These are phyloP conservation scores for Populus trichocarpa DNA, from an alignment of 441 rosid genomes.

Conservation along the genomic window DNA sequence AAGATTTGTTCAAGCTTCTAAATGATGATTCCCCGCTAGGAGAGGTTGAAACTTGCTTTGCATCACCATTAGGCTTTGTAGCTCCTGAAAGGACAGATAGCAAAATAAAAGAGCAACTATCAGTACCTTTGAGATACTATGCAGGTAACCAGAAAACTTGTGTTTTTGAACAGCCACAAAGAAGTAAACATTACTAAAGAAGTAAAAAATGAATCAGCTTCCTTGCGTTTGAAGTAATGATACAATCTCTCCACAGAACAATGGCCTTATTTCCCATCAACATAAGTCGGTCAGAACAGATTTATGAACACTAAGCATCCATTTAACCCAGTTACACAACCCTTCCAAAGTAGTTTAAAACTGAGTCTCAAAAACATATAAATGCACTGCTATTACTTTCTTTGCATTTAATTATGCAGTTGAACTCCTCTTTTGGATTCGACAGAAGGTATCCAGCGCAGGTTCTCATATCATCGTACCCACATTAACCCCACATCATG, in stretches of 20 bases:
- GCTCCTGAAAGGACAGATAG: constrained; percentile 27
- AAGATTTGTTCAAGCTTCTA: constrained; percentile 24
- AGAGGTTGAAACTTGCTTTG: constrained; percentile 15
- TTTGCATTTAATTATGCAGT: too few species aligned
- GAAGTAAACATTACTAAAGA: background rate
- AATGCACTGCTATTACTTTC: background rate
- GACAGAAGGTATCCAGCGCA: background rate
- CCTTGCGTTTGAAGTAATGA: background rate
- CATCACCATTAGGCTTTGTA: constrained; percentile 18
- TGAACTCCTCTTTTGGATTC: background rate
- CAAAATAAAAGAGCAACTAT: background rate
- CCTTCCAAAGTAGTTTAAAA: background rate
- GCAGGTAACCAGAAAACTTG: background rate
- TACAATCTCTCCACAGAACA: background rate
- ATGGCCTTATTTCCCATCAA: background rate
- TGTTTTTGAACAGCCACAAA: background rate
- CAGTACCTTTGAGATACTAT: background rate
- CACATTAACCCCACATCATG: background rate
- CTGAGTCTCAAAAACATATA: background rate
- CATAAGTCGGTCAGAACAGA: background rate
- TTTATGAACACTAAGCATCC: background rate
- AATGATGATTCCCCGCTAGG: constrained; percentile 15
- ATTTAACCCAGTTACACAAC: background rate
- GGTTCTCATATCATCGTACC: background rate
- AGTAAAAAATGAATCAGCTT: background rate